phyloP scores from a whole-genome alignment of 345 rosid species.

The Rhizophora mangle region DNA sequence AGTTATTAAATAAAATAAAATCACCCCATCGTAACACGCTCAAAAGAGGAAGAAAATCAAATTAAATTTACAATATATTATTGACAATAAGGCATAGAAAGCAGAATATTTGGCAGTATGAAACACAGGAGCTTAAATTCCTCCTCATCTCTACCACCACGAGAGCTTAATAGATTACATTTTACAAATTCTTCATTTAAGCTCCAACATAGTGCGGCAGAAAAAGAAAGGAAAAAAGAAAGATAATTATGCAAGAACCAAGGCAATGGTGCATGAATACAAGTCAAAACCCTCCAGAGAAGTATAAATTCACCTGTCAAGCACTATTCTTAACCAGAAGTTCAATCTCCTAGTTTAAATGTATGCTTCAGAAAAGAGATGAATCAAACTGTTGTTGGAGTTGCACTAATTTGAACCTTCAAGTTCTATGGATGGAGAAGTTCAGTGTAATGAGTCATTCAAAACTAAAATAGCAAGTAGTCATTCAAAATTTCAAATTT shows the following conservation, averaged over 20 bases:
- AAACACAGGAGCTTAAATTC: background rate
- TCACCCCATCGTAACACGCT: background rate
- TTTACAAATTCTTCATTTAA: no score
- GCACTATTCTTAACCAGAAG: background rate
- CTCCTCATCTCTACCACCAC: no score
- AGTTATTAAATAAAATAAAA: conserved; percentile 10
- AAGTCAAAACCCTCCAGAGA: background rate
- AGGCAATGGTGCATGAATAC: background rate
- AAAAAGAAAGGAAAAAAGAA: background rate
- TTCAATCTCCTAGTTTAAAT: conserved; percentile 3
- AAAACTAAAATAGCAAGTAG: background rate
- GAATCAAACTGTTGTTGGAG: background rate
- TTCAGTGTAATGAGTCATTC: background rate
- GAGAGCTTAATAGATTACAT: no score
- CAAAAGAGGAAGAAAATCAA: background rate
- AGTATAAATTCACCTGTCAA: background rate
- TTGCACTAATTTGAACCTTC: background rate
- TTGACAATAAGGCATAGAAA: background rate
- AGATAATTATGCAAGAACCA: background rate
- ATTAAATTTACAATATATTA: no score
- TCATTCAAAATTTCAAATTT: background rate
- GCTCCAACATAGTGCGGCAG: no score
- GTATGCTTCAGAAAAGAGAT: background rate
- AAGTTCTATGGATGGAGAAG: background rate
- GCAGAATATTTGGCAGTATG: background rate